Conservation (phyloP, 108 stramenopile genomes). For the Pseudonitzschia multiseries region DNA sequence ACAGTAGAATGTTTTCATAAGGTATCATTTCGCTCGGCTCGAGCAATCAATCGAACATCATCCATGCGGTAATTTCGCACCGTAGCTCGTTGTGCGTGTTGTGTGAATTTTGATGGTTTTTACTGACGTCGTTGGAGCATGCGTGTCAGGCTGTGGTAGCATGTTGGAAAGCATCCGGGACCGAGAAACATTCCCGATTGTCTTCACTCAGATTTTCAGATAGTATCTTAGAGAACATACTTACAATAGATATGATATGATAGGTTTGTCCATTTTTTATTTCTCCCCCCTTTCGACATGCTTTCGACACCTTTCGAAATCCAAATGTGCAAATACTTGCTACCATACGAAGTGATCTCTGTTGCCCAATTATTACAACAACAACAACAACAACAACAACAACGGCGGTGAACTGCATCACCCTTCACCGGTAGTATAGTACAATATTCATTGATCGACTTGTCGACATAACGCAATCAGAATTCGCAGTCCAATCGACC, state of each 20-base stretch:
- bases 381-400: not conserved
- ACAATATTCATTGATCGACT: too few relatives aligned
- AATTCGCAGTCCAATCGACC: not conserved
- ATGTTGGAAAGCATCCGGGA: not conserved
- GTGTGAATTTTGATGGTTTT: not conserved
- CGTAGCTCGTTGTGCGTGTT: not conserved
- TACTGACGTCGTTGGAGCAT: constrained; percentile 8
- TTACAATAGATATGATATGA: not conserved
- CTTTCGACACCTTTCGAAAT: not conserved
- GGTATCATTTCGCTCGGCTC: not conserved
- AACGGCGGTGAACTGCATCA: not conserved
- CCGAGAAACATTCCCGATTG: not conserved
- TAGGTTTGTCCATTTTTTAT: not conserved
- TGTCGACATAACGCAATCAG: not conserved
- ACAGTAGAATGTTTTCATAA: too few relatives aligned
- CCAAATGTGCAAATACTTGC: too few relatives aligned
- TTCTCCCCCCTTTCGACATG: not conserved
- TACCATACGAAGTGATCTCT: too few relatives aligned
- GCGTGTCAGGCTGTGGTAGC: not conserved
- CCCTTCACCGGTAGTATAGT: too few relatives aligned
- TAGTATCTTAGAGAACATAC: not conserved
- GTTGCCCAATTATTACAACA: too few relatives aligned
- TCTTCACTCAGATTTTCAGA: too few relatives aligned
- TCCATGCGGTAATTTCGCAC: too few relatives aligned
- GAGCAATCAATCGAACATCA: too few relatives aligned